Evolutionary conservation across 2,329 filamentous ascomycete species (phyloP).

Genomic region (Ophiocordyceps polyrhachis-furcata): DNA sequence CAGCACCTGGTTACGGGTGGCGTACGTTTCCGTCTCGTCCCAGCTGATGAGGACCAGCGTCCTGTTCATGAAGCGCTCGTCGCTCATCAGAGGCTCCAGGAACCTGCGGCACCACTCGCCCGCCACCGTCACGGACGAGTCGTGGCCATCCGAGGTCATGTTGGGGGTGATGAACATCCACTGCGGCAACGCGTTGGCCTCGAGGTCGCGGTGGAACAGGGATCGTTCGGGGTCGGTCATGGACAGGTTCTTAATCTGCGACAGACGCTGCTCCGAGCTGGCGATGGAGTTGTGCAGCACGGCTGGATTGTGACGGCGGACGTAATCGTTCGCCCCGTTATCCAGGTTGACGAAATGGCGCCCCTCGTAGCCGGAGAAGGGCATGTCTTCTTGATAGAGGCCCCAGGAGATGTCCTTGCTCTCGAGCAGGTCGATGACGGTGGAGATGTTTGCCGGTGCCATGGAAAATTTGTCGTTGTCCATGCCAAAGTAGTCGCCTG

Average conservation of each 20-base stretch:
- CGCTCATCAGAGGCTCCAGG: conserved; percentile 48
- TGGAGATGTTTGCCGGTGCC: conserved; percentile 41
- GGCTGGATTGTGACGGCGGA: conserved; percentile 61
- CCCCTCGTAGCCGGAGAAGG: conserved; percentile 56
- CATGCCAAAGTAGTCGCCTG: conserved; percentile 58
- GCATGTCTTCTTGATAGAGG: conserved; percentile 62
- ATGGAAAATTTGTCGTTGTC: conserved; percentile 46
- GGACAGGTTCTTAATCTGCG: conserved; percentile 53
- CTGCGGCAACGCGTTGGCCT: conserved; percentile 46
- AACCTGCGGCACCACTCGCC: conserved; percentile 50
- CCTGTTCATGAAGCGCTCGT: conserved; percentile 55
- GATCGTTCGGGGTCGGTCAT: conserved; percentile 21
- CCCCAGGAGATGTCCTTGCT: conserved; percentile 46
- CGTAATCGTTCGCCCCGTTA: conserved; percentile 54
- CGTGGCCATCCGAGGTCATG: conserved; percentile 62
- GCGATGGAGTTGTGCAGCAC: conserved; percentile 50
- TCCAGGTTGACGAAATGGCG: conserved; percentile 41
- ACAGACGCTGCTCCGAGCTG: conserved; percentile 36
- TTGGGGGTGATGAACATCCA: conserved; percentile 55
- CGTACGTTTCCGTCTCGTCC: conserved; percentile 59
- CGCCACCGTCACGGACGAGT: conserved; percentile 49
- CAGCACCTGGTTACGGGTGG: conserved; percentile 47
- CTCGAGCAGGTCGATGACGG: conserved; percentile 50
- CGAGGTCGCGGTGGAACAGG: conserved; percentile 48
- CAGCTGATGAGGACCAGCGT: conserved; percentile 63